Percentiles rank a stretch among this genome's conserved stretches.
Evolutionary conservation across 2,329 filamentous ascomycete species (phyloP).

Genomic region (Rutstroemia sp.): DNA sequence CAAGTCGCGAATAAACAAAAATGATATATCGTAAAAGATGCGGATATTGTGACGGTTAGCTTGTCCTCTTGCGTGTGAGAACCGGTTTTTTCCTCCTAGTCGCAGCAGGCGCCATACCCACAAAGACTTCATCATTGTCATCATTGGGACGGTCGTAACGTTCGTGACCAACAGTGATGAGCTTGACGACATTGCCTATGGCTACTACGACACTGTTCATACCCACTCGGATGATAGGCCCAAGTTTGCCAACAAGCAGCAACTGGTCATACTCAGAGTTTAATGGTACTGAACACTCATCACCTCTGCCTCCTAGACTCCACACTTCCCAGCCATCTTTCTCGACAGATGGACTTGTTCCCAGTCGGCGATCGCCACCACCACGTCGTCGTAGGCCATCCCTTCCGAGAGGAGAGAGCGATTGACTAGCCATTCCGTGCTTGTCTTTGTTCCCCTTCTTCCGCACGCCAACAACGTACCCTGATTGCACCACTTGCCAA

Average conservation of each 20-base stretch:
- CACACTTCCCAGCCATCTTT: slow-evolving; percentile 44
- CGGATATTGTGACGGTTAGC: background rate
- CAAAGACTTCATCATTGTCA: slow-evolving; percentile 21
- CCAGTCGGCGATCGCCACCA: background rate
- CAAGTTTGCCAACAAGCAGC: slow-evolving; percentile 58
- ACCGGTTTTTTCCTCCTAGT: slow-evolving; percentile 6
- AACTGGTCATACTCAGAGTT: slow-evolving; percentile 31
- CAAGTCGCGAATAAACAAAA: slow-evolving; percentile 1
- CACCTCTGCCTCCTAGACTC: slow-evolving; percentile 40
- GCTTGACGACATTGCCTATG: slow-evolving; percentile 66
- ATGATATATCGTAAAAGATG: slow-evolving; percentile 2
- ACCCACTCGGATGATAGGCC: slow-evolving; percentile 57
- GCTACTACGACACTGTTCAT: slow-evolving; percentile 59
- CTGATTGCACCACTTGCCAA: slow-evolving; percentile 56
- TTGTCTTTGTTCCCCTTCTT: slow-evolving; percentile 31
- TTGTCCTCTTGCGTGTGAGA: slow-evolving; percentile 1
- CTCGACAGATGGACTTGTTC: background rate
- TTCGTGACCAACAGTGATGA: slow-evolving; percentile 60
- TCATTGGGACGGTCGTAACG: slow-evolving; percentile 41
- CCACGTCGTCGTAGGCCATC: slow-evolving; percentile 16
- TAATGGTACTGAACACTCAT: slow-evolving; percentile 16
- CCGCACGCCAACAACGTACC: slow-evolving; percentile 57
- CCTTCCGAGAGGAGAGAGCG: background rate
- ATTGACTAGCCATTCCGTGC: background rate
- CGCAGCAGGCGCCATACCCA: slow-evolving; percentile 17